A percentile compares a stretch with the other conserved stretches of the same genome.
Evolutionary conservation across 2,329 filamentous ascomycete species (phyloP).

Genomic region (Plenodomus tracheiphilus): DNA sequence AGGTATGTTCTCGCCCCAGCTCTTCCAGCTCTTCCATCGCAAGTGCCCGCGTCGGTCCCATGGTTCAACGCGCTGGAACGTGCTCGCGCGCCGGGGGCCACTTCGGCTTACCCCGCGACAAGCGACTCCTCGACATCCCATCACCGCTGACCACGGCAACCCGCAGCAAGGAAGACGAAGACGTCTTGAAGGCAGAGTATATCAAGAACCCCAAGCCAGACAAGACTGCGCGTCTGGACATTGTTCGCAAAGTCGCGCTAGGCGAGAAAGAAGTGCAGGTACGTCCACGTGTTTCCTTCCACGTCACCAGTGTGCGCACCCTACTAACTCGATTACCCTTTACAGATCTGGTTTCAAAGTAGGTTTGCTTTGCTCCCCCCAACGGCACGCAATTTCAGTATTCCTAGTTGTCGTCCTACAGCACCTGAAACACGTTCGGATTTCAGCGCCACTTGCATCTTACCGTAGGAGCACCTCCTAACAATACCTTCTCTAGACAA

Average conservation of each 20-base stretch:
- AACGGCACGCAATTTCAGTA: background rate
- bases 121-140: conserved; percentile 26
- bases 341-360: conserved; percentile 89
- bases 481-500: conserved; percentile 47
- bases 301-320: conserved; percentile 33
- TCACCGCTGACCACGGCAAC: conserved; percentile 30
- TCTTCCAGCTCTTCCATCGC: conserved; percentile 12
- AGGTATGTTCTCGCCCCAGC: conserved; percentile 52
- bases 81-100: conserved; percentile 23
- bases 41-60: conserved; percentile 4
- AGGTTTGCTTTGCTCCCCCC: conserved; percentile 3
- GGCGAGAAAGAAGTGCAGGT: conserved; percentile 98
- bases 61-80: conserved; percentile 36
- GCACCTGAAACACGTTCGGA: background rate
- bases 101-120: conserved; percentile 24
- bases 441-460: background rate
- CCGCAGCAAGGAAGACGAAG: conserved; percentile 71
- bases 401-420: background rate
- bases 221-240: conserved; percentile 80
- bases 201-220: conserved; percentile 85
- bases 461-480: conserved; percentile 10
- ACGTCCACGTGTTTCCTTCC: conserved; percentile 44
- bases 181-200: conserved; percentile 84
- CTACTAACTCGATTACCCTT: conserved; percentile 28
- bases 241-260: conserved; percentile 82